Conservation (phyloP, 192 early-diverging fungal genomes). For the Geranomyces variabilis region DNA sequence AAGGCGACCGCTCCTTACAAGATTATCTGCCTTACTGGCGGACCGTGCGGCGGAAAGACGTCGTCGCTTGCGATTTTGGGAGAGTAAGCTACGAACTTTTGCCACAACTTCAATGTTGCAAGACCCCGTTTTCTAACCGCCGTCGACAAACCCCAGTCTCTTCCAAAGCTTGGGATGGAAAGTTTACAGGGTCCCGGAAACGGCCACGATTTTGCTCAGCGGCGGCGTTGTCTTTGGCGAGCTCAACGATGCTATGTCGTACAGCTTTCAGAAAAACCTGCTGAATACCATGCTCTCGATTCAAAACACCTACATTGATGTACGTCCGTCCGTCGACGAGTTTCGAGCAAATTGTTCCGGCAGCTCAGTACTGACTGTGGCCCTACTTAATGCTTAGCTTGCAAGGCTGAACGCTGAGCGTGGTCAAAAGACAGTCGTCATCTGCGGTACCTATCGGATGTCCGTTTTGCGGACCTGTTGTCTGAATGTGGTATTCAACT, state of each 20-base stretch:
- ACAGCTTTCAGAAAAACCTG: conserved; percentile 47
- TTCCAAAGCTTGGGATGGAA: conserved; percentile 51
- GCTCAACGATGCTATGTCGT: conserved; percentile 26
- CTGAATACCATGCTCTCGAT: conserved; percentile 46
- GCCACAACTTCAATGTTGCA: too few species aligned
- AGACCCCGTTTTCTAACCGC: too few species aligned
- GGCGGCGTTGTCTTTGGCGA: conserved; percentile 40
- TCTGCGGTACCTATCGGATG: conserved; percentile 34
- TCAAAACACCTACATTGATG: conserved; percentile 47
- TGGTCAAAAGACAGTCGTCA: conserved; percentile 49
- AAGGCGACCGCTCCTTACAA: conserved; percentile 28
- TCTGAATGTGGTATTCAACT: not conserved
- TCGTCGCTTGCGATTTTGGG: conserved; percentile 38
- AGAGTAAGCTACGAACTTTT: conserved; percentile 17
- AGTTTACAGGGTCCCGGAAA: conserved; percentile 52
- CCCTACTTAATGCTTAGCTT: conserved; percentile 17
- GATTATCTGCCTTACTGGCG: conserved; percentile 42
- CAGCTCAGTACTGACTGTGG: too few species aligned
- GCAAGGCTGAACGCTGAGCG: conserved; percentile 40
- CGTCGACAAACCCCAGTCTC: too few species aligned
- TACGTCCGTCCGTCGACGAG: conserved; percentile 10
- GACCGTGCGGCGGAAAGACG: conserved; percentile 52
- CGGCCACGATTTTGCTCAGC: conserved; percentile 43
- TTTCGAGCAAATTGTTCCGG: not conserved
- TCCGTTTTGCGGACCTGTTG: too few species aligned